Conservation (phyloP, 1,139 yeast species). For the Yamadazyma sp. region DNA sequence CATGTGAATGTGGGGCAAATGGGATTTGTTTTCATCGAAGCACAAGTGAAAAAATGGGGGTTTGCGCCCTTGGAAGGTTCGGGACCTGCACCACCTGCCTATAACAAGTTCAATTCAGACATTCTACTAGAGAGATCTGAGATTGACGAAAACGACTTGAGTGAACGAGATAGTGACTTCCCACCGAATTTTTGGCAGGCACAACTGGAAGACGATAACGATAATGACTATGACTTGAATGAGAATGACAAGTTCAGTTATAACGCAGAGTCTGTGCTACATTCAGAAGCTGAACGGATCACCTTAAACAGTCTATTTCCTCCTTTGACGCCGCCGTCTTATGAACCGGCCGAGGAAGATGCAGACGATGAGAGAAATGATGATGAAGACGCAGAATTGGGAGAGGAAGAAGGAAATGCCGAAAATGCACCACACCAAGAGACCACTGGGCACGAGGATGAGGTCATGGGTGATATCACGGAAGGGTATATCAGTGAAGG, state of each 20-base stretch:
- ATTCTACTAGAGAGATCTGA: slow-evolving; percentile 56
- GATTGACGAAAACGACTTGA: slow-evolving; percentile 48
- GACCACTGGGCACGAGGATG: too few relatives aligned
- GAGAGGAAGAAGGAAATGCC: not conserved
- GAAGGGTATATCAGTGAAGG: too few relatives aligned
- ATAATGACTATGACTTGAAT: slow-evolving; percentile 9
- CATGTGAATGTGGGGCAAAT: slow-evolving; percentile 59
- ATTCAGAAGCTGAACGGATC: slow-evolving; percentile 39
- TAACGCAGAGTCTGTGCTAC: slow-evolving; percentile 39
- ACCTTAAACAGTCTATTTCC: slow-evolving; percentile 37
- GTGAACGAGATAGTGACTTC: slow-evolving; percentile 49
- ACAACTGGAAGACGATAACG: slow-evolving; percentile 20
- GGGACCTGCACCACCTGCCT: slow-evolving; percentile 65
- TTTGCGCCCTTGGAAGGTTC: slow-evolving; percentile 60
- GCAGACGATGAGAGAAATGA: slow-evolving; percentile 15
- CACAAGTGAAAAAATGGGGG: slow-evolving; percentile 65
- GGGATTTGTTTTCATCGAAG: slow-evolving; percentile 61
- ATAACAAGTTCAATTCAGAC: slow-evolving; percentile 54
- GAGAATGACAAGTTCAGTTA: slow-evolving; percentile 38
- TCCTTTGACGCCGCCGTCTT: slow-evolving; percentile 37
- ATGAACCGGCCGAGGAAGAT: slow-evolving; percentile 17
- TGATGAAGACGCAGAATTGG: slow-evolving; percentile 3
- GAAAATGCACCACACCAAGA: too few relatives aligned
- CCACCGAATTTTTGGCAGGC: slow-evolving; percentile 58
- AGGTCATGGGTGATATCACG: too few relatives aligned